Evolutionary conservation across 148 eudicot genomes (phyloP).

Genomic region (Rhododendron mucronatum): DNA sequence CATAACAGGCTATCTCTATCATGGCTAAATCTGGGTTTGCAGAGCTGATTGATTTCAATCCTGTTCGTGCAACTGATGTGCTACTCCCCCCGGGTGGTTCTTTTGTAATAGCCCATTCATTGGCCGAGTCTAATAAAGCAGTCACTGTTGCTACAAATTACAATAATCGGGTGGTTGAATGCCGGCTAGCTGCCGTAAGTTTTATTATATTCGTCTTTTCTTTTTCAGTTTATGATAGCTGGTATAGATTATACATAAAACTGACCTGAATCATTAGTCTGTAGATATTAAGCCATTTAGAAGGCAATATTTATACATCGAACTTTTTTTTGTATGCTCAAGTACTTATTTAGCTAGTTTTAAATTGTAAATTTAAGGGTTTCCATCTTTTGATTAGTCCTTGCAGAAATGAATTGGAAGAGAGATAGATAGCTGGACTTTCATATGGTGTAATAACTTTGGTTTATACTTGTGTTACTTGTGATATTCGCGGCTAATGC

Average conservation of each 20-base stretch:
- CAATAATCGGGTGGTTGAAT: slow-evolving; percentile 96
- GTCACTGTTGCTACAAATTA: slow-evolving; percentile 98
- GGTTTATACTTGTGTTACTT: neutral
- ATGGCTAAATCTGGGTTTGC: slow-evolving; percentile 94
- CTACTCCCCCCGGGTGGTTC: slow-evolving; percentile 91
- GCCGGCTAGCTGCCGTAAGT: slow-evolving; percentile 84
- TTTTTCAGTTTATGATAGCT: neutral
- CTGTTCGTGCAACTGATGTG: slow-evolving; percentile 94
- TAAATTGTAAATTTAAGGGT: neutral
- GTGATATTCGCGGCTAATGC: slow-evolving; percentile 13
- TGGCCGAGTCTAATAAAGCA: slow-evolving; percentile 96
- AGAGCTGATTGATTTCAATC: slow-evolving; percentile 89
- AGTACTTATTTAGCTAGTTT: neutral
- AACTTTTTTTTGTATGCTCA: neutral
- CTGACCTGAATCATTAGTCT: neutral
- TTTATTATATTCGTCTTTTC: neutral
- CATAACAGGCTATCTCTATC: slow-evolving; percentile 75
- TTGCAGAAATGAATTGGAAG: neutral
- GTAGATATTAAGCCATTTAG: neutral
- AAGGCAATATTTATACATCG: neutral
- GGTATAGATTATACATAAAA: neutral
- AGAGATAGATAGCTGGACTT: neutral
- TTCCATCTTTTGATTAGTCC: neutral
- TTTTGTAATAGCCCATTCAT: slow-evolving; percentile 89
- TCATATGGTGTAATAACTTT: neutral